A percentile compares a stretch with the other conserved stretches of the same genome.
Evolutionary conservation across 2,329 filamentous ascomycete species (phyloP).

Genomic region (Phyllosticta paracitricarpa): DNA sequence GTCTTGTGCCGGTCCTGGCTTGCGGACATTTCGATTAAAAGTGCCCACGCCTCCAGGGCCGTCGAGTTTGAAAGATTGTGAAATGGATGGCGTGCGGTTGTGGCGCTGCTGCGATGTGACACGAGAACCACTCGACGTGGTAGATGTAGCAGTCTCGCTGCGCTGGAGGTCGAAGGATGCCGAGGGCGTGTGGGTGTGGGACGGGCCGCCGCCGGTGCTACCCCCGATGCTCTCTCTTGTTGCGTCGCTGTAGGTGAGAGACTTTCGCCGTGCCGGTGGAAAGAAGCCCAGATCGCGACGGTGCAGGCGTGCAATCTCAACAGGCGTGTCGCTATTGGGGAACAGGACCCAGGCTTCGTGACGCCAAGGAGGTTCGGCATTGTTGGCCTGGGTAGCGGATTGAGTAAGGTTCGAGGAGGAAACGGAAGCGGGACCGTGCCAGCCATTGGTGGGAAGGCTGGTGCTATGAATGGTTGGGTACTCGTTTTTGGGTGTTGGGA

Average conservation of each 20-base stretch:
- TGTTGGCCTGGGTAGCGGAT: constrained; percentile 37
- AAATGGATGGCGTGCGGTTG: constrained; percentile 23
- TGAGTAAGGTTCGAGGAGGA: constrained; percentile 18
- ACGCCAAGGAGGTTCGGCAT: constrained; percentile 59
- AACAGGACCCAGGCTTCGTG: constrained; percentile 86
- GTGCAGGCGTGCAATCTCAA: constrained; percentile 79
- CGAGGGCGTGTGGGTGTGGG: constrained; percentile 46
- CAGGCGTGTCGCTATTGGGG: constrained; percentile 58
- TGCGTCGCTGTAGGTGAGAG: constrained; percentile 51
- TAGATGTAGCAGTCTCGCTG: constrained; percentile 25
- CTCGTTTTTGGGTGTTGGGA: constrained; percentile 10
- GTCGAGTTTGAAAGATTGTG: constrained; percentile 48
- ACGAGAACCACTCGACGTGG: constrained; percentile 22
- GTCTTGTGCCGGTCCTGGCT: constrained; percentile 75
- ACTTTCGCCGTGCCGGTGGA: constrained; percentile 83
- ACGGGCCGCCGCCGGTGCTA: background rate
- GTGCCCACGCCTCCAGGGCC: constrained; percentile 85
- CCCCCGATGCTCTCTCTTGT: constrained; percentile 23
- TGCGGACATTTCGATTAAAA: constrained; percentile 58
- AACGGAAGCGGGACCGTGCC: constrained; percentile 27
- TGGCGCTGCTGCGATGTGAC: constrained; percentile 28
- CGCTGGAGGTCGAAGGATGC: constrained; percentile 53
- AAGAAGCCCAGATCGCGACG: constrained; percentile 81
- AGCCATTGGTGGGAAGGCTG: constrained; percentile 21
- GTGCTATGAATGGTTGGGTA: constrained; percentile 8